Base-by-base conservation (phyloP, 1,284 basidiomycete species). In the Papiliotrema nemorosa region DNA sequence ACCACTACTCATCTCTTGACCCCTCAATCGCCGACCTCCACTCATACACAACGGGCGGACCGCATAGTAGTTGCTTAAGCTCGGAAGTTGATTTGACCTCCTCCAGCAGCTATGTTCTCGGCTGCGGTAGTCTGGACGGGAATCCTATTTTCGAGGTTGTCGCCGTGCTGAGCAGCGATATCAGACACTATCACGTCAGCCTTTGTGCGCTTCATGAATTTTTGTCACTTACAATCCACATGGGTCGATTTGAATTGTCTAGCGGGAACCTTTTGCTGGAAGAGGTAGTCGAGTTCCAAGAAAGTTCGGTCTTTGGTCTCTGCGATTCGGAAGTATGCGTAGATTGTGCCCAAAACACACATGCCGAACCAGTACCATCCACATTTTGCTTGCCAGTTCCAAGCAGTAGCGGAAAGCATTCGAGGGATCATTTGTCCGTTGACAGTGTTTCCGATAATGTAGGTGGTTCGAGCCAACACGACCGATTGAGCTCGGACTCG, bases 401-500 rank as follows among this genome's bases (percentile, higher is more conserved):
- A 78, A 5, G 64, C 69, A 0, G 52, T 57, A 1, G 72, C 66
- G 53, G 63, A 70, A 33, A 78, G 63, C 75, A 77, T 75, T 40
- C 75, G 63, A 2, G 78, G 78, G n/a, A 69, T 70, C 29, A 66
- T 49, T 33, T 59, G 58, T 26, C 44, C 42, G 40, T 40, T 47
- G 49, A 77, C 64, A 52, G 76, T 69, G 47, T 70, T 70, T 35
- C 64, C 69, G 22, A 70, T 55, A 48, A 65, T 68, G 65, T 78
- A 79, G 2, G 66, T 54, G 45, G 69, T 69, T 22, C 78, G 71
- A 2, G 73, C 69, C 7, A 79, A 65, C 2, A 74, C 78, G 59
- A 79, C 70, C 2, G 77, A 73, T 64, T 78, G 78, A 34, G 72
- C 66, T 49, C 74, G 61, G 10, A 76, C 60, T 27, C 72, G 67